A percentile compares a stretch with the other conserved stretches of the same genome.
phyloP scores from a whole-genome alignment of 805 yeast species.

The Ogataea chonburiensis region DNA sequence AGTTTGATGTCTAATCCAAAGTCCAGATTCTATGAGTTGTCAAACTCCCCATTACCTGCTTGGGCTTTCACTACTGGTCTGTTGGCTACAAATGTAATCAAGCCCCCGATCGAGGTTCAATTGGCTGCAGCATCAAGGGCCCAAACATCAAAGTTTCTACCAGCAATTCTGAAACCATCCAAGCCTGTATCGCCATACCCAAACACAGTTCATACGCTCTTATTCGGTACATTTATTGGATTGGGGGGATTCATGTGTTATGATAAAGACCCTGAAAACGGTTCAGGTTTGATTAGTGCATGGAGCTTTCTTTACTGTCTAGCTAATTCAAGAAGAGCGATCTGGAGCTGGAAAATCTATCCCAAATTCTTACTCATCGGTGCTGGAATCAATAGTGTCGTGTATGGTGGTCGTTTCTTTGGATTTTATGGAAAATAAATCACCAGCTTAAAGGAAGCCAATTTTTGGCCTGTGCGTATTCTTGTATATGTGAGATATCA shows the following conservation, averaged over 20 bases:
- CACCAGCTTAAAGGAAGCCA: constrained; percentile 75
- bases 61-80: constrained; percentile 40
- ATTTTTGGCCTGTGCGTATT: constrained; percentile 47
- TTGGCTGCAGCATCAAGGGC: constrained; percentile 16
- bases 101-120: constrained; percentile 22
- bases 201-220: constrained; percentile 28
- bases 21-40: constrained; percentile 12
- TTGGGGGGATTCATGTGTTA: constrained; percentile 71
- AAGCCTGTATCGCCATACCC: constrained; percentile 29
- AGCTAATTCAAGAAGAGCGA: constrained; percentile 63
- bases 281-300: constrained; percentile 76
- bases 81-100: constrained; percentile 25
- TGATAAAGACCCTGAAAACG: constrained; percentile 76
- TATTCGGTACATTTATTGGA: constrained; percentile 62
- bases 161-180: constrained; percentile 15
- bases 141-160: constrained; percentile 12
- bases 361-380: constrained; percentile 58
- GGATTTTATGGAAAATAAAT: constrained; percentile 34
- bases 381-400: constrained; percentile 59
- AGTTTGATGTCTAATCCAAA: constrained; percentile 2
- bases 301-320: constrained; percentile 77
- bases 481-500: constrained; percentile 60
- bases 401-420: constrained; percentile 72
- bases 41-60: constrained; percentile 48
- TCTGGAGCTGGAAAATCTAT: constrained; percentile 54